Evolutionary conservation across 257 asterid species (phyloP).

Genomic region (Nicotiana obtusifolia): DNA sequence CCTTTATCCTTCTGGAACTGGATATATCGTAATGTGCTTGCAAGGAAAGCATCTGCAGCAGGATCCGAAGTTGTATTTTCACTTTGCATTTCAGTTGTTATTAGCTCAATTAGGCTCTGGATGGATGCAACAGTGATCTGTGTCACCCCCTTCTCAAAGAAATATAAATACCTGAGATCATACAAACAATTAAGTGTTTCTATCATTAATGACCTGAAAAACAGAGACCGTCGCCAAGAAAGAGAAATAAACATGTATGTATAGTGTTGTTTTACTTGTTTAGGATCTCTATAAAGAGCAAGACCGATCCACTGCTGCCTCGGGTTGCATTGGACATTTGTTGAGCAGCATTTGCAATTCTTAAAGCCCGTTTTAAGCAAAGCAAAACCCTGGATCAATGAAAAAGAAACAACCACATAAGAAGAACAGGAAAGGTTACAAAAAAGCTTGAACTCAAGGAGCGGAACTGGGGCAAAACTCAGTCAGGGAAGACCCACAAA

Average conservation of each 20-base stretch:
- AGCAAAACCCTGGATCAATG: constrained; percentile 70
- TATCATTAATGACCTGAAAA: neutral
- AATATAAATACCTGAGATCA: constrained; percentile 75
- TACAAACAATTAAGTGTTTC: neutral
- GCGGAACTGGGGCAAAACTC: neutral
- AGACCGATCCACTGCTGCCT: constrained; percentile 76
- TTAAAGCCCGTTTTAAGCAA: constrained; percentile 89
- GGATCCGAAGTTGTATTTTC: constrained; percentile 56
- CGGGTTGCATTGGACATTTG: constrained; percentile 93
- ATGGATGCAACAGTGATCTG: constrained; percentile 77
- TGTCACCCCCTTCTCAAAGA: constrained; percentile 86
- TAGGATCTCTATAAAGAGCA: constrained; percentile 84
- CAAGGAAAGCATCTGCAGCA: constrained; percentile 74
- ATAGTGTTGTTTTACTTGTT: constrained; percentile 56
- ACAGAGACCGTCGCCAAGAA: neutral
- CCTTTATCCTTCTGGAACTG: constrained; percentile 98
- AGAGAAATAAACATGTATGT: constrained; percentile 5
- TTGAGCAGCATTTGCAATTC: constrained; percentile 94
- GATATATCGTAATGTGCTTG: constrained; percentile 80
- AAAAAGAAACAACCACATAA: constrained; percentile 4
- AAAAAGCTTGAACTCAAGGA: neutral
- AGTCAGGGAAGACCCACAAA: neutral
- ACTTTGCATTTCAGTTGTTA: constrained; percentile 70
- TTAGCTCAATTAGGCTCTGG: constrained; percentile 75
- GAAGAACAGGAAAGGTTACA: neutral